Evolutionary conservation across 169 alveolate species (phyloP).

Genomic region (Cryptosporidium ryanae): DNA sequence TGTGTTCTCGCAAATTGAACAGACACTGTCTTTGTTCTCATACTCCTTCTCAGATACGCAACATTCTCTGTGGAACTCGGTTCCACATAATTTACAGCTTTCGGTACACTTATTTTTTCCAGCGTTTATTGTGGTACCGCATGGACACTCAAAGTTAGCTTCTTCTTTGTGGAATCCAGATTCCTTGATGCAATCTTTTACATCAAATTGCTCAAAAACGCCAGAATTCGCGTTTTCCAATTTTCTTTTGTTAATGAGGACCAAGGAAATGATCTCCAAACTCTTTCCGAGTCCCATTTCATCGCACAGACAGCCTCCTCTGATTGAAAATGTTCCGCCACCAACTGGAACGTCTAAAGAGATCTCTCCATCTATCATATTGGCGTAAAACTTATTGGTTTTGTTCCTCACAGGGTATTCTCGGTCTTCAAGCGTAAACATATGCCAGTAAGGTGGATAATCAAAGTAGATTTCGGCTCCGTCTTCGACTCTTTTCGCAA

Average conservation of each 20-base stretch:
- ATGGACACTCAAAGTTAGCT: slow-evolving; percentile 40
- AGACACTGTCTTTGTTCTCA: neutral
- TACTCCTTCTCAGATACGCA: neutral
- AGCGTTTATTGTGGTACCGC: neutral
- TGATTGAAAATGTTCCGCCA: slow-evolving; percentile 35
- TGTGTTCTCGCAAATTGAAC: slow-evolving; percentile 40
- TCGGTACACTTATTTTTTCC: neutral
- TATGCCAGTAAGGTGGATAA: slow-evolving; percentile 47
- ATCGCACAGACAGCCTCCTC: slow-evolving; percentile 69
- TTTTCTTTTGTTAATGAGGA: slow-evolving; percentile 9
- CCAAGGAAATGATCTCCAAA: slow-evolving; percentile 43
- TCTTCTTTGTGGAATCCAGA: neutral
- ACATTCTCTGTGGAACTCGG: slow-evolving; percentile 22
- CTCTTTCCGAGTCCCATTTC: slow-evolving; percentile 73
- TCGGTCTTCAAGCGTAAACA: neutral
- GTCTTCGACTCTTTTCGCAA: slow-evolving; percentile 31
- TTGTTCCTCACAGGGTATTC: neutral
- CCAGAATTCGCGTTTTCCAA: neutral
- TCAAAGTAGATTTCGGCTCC: slow-evolving; percentile 2
- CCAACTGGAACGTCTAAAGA: slow-evolving; percentile 20
- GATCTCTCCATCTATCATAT: slow-evolving; percentile 42
- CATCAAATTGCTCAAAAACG: neutral
- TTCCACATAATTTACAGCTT: slow-evolving; percentile 14
- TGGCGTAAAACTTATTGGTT: neutral
- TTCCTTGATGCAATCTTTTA: neutral